Conservation (phyloP, 1,284 basidiomycete genomes). For the Apiotrichum siamense region DNA sequence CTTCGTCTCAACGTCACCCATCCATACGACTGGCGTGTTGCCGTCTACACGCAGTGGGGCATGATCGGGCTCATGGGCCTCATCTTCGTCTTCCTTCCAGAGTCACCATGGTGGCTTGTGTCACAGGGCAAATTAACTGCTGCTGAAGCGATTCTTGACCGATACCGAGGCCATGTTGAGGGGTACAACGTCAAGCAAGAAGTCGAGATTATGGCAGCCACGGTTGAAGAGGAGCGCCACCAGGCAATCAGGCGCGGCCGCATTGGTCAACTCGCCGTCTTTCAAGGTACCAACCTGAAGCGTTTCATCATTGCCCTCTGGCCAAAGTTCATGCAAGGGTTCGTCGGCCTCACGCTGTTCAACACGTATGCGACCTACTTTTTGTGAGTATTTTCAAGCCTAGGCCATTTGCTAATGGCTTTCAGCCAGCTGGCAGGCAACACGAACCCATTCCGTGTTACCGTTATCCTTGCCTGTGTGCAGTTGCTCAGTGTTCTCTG, state of each 20-base stretch:
- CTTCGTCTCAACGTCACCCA: slow-evolving; percentile 9
- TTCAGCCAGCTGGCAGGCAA: slow-evolving; percentile 26
- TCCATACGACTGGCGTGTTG: slow-evolving; percentile 14
- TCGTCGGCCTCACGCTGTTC: slow-evolving; percentile 21
- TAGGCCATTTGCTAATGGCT: slow-evolving; percentile 4
- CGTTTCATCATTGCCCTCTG: slow-evolving; percentile 28
- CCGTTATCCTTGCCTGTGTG: slow-evolving; percentile 31
- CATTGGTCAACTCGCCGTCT: slow-evolving; percentile 17
- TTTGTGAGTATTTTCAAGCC: slow-evolving; percentile 7
- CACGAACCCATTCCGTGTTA: slow-evolving; percentile 29
- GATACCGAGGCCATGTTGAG: slow-evolving; percentile 11
- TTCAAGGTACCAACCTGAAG: slow-evolving; percentile 25
- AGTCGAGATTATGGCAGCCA: slow-evolving; percentile 22
- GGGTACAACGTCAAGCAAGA: slow-evolving; percentile 21
- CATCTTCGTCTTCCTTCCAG: slow-evolving; percentile 31
- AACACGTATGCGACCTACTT: slow-evolving; percentile 26
- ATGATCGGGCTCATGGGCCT: slow-evolving; percentile 26
- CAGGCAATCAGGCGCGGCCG: slow-evolving; percentile 8
- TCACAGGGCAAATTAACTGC: slow-evolving; percentile 19
- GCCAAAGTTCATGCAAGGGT: slow-evolving; percentile 29
- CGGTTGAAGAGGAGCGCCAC: slow-evolving; percentile 21
- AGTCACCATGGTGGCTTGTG: slow-evolving; percentile 33
- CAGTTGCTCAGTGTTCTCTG: slow-evolving; percentile 20
- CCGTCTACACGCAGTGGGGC: slow-evolving; percentile 29
- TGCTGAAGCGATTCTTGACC: slow-evolving; percentile 17